Evolutionary conservation across 805 yeast genomes (phyloP).

Genomic region (Starmera amethionina): DNA sequence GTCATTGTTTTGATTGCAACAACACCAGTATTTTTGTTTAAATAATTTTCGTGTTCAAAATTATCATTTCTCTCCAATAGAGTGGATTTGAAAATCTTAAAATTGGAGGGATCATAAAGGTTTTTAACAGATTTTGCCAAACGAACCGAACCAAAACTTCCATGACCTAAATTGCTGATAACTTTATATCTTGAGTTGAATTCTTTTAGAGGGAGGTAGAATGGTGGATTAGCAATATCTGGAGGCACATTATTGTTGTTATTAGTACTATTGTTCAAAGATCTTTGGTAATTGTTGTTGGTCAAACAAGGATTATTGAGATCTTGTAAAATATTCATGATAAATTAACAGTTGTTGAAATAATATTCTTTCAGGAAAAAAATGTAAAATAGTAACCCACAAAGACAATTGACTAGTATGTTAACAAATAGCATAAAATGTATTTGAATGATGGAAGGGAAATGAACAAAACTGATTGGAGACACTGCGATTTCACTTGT

Average conservation of each 20-base stretch:
- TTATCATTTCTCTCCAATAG: constrained; percentile 31
- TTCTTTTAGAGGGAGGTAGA: constrained; percentile 33
- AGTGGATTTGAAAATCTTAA: constrained; percentile 24
- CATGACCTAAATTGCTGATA: constrained; percentile 53
- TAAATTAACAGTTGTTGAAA: too few species aligned
- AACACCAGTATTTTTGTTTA: constrained; percentile 24
- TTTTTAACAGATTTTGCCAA: constrained; percentile 41
- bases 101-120: constrained; percentile 9
- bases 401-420: neutral
- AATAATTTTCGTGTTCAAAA: constrained; percentile 20
- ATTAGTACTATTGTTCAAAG: too few species aligned
- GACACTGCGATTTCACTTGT: too few species aligned
- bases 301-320: neutral
- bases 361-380: constrained; percentile 1
- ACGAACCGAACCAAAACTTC: constrained; percentile 66
- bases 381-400: constrained; percentile 1
- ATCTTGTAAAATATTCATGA: too few species aligned
- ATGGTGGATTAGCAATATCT: constrained; percentile 30
- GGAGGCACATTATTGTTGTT: constrained; percentile 17
- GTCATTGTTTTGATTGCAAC: constrained; percentile 85
- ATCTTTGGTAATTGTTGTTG: neutral
- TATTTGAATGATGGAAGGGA: too few species aligned
- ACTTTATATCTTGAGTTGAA: constrained; percentile 35
- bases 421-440: neutral
- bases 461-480: too few species aligned